phyloP scores from a whole-genome alignment of 2,329 filamentous ascomycete genomes.

The Arthrinium phaeospermum region DNA sequence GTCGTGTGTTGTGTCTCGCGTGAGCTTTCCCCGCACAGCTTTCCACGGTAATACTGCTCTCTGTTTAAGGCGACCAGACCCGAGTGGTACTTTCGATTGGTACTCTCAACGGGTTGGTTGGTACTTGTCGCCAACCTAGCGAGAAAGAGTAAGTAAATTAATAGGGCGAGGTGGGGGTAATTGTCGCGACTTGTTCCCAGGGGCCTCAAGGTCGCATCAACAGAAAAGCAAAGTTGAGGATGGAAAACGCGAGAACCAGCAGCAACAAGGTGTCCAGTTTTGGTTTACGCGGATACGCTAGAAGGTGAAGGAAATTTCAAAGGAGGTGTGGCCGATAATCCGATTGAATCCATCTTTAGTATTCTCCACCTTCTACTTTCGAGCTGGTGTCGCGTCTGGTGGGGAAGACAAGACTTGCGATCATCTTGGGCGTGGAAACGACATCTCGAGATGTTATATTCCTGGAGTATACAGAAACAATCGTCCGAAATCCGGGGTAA shows the following conservation, averaged over 20 bases:
- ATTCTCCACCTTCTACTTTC: conserved; percentile 8
- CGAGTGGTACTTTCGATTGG: neutral
- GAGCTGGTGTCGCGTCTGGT: conserved; percentile 1
- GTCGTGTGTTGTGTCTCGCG: neutral
- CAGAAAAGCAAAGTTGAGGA: neutral
- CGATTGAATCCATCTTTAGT: neutral
- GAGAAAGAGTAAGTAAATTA: neutral
- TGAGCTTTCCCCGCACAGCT: neutral
- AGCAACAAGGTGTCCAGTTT: neutral
- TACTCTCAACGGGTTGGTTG: neutral
- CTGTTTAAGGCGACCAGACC: neutral
- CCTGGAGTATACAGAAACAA: neutral
- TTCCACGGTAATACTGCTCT: neutral
- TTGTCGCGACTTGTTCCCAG: neutral
- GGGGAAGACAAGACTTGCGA: conserved; percentile 12
- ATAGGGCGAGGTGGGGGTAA: neutral
- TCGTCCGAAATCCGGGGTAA: conserved; percentile 10
- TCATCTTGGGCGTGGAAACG: neutral
- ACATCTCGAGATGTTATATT: neutral
- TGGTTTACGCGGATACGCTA: neutral
- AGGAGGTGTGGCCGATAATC: neutral
- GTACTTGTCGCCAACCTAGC: neutral
- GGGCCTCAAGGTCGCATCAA: neutral
- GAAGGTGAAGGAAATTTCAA: conserved; percentile 5
- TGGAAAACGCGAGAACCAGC: neutral